A percentile compares a stretch with the other conserved stretches of the same genome.
Evolutionary conservation across 345 rosid species (phyloP).

Genomic region (Dimocarpus longan): DNA sequence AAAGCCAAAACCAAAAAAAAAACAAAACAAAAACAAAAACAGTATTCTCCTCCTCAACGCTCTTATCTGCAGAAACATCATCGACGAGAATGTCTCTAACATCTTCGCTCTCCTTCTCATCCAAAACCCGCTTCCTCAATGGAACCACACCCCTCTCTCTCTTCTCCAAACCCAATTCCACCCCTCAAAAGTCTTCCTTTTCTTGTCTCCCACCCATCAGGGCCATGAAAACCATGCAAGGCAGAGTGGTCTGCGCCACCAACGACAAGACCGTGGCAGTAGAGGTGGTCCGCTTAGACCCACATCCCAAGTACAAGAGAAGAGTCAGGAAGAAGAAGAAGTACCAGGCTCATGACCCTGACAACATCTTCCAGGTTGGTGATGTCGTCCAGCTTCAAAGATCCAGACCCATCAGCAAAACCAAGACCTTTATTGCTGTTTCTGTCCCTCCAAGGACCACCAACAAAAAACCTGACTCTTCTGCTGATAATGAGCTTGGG

Average conservation of each 20-base stretch:
- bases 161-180: constrained; percentile 51
- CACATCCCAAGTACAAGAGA: constrained; percentile 87
- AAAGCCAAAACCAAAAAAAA: background rate
- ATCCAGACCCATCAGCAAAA: constrained; percentile 88
- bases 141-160: constrained; percentile 51
- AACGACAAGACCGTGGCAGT: constrained; percentile 88
- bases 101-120: constrained; percentile 40
- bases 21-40: background rate
- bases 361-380: constrained; percentile 74
- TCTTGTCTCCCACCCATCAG: constrained; percentile 48
- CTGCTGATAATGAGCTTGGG: constrained; percentile 50
- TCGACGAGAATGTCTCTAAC: constrained; percentile 32
- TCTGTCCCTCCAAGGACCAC: constrained; percentile 38
- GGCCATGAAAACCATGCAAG: constrained; percentile 78
- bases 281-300: constrained; percentile 71
- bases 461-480: constrained; percentile 30
- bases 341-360: constrained; percentile 94
- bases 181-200: constrained; percentile 9
- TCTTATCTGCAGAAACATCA: constrained; percentile 10
- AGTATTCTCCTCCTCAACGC: background rate
- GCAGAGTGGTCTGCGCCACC: constrained; percentile 79
- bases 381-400: constrained; percentile 72
- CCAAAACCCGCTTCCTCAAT: constrained; percentile 42
- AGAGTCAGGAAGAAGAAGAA: constrained; percentile 88
- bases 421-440: constrained; percentile 68